Percentiles rank a stretch among this genome's conserved stretches.
These are phyloP conservation scores for Aspergillus piperis DNA, from an alignment of 2,329 filamentous ascomycete species.

Conservation along the genomic window DNA sequence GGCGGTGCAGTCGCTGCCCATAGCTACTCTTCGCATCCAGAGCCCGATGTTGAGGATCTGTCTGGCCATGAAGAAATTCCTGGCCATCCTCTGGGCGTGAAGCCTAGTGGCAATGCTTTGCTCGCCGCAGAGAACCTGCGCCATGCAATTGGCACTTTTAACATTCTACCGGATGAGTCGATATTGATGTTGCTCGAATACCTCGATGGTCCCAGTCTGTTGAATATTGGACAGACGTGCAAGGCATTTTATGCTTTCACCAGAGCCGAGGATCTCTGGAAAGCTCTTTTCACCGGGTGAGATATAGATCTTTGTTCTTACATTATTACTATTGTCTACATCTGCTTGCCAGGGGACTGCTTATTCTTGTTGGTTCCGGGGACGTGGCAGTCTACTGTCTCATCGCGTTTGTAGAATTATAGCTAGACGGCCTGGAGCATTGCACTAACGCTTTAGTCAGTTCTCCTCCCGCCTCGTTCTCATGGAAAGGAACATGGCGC, in stretches of 20 bases:
- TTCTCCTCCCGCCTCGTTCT: slow-evolving; percentile 45
- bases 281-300: slow-evolving; percentile 80
- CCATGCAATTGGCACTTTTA: slow-evolving; percentile 64
- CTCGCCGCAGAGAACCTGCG: slow-evolving; percentile 68
- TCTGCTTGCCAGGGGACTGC: not conserved
- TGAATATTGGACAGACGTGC: slow-evolving; percentile 73
- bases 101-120: slow-evolving; percentile 82
- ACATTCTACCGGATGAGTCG: slow-evolving; percentile 75
- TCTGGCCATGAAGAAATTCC: slow-evolving; percentile 62
- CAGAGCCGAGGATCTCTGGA: slow-evolving; percentile 85
- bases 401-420: not conserved
- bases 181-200: slow-evolving; percentile 73
- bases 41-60: slow-evolving; percentile 36
- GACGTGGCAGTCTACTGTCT: not conserved
- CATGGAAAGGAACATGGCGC: slow-evolving; percentile 84
- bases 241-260: slow-evolving; percentile 85
- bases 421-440: slow-evolving; percentile 3
- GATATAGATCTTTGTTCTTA: slow-evolving; percentile 41
- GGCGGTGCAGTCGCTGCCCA: slow-evolving; percentile 17
- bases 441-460: slow-evolving; percentile 28
- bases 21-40: slow-evolving; percentile 6
- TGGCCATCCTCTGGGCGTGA: slow-evolving; percentile 78
- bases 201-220: slow-evolving; percentile 64
- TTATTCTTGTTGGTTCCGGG: not conserved
- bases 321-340: not conserved